Percentiles rank a stretch among this genome's conserved stretches.
phyloP scores from a whole-genome alignment of 805 yeast genomes.

The Kuraishia ogatae region DNA sequence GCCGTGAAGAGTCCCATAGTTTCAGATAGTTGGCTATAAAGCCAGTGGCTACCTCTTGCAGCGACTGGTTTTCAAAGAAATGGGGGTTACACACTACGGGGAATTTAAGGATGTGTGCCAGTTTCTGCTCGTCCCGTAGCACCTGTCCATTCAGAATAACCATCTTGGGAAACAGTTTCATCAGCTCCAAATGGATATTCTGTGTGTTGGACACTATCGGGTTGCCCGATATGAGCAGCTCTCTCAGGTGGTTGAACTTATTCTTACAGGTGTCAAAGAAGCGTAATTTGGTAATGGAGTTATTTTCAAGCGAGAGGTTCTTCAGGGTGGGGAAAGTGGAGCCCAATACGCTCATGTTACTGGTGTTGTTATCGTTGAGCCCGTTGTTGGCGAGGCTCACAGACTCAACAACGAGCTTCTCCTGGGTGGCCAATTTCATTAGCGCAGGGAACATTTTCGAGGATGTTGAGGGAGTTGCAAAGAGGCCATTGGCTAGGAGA shows the following conservation, averaged over 20 bases:
- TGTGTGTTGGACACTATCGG: slow-evolving; percentile 48
- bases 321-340: slow-evolving; percentile 65
- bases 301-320: slow-evolving; percentile 76
- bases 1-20: slow-evolving; percentile 75
- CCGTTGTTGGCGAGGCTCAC: slow-evolving; percentile 63
- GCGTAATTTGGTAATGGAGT: slow-evolving; percentile 50
- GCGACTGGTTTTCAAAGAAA: slow-evolving; percentile 73
- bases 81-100: slow-evolving; percentile 49
- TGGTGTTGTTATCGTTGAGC: slow-evolving; percentile 47
- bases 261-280: slow-evolving; percentile 68
- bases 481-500: slow-evolving; percentile 53
- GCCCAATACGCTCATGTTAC: slow-evolving; percentile 53
- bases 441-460: slow-evolving; percentile 87
- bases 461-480: slow-evolving; percentile 31
- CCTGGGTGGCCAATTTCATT: slow-evolving; percentile 65
- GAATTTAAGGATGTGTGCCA: slow-evolving; percentile 40
- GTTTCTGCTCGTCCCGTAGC: slow-evolving; percentile 64
- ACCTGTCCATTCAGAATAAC: slow-evolving; percentile 69
- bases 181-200: slow-evolving; percentile 48
- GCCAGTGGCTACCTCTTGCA: slow-evolving; percentile 64
- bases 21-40: slow-evolving; percentile 70
- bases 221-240: slow-evolving; percentile 70
- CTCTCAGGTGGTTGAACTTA: slow-evolving; percentile 66
- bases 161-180: slow-evolving; percentile 72
- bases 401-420: slow-evolving; percentile 49